Conservation (phyloP, 768 basidiomycete genomes). For the Panaeolus papilionaceus region DNA sequence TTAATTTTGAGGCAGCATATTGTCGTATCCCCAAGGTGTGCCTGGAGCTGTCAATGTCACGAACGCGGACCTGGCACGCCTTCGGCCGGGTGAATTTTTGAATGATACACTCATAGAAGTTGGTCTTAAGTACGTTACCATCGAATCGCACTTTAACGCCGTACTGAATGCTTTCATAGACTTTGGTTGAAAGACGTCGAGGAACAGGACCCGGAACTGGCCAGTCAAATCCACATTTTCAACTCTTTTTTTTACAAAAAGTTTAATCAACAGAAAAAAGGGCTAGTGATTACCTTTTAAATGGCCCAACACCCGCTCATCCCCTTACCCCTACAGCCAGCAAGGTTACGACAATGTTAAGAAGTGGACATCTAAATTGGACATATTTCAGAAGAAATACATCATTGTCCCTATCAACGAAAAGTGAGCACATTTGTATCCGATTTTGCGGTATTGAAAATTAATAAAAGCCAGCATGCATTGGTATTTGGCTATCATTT, state of each 20-base stretch:
- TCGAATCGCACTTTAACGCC: constrained; percentile 1
- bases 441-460: constrained; percentile 1
- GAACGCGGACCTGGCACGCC: constrained; percentile 73
- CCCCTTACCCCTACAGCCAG: constrained; percentile 22
- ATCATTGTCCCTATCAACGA: constrained; percentile 97
- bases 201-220: constrained; percentile 60
- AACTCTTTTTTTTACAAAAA: constrained; percentile 99
- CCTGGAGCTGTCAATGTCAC: constrained; percentile 85
- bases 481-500: constrained; percentile 97
- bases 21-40: constrained; percentile 75
- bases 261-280: constrained; percentile 55
- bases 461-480: constrained; percentile 64
- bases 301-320: background rate
- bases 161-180: constrained; percentile 43
- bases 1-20: constrained; percentile 51
- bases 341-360: constrained; percentile 83
- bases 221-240: constrained; percentile 85
- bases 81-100: constrained; percentile 83
- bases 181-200: constrained; percentile 71
- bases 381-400: constrained; percentile 91
- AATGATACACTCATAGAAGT: constrained; percentile 98
- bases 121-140: constrained; percentile 78
- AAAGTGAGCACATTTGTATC: constrained; percentile 57
- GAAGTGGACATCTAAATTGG: constrained; percentile 93
- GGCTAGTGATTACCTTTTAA: constrained; percentile 54